phyloP scores from a whole-genome alignment of 805 yeast genomes.

The Tetrapisispora taiwanensis region DNA sequence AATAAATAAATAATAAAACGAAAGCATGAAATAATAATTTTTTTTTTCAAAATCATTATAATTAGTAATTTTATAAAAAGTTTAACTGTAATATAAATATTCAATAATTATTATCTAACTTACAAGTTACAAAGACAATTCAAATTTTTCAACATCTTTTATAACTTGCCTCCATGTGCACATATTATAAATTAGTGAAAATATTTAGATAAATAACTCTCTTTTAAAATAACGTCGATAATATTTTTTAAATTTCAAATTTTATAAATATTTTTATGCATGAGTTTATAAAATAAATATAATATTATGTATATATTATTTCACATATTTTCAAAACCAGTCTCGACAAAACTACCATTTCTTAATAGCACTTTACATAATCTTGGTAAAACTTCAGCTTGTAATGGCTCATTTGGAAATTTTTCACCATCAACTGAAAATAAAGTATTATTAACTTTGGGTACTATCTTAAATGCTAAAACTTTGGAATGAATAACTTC shows the following conservation, averaged over 20 bases:
- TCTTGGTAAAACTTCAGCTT: constrained; percentile 67
- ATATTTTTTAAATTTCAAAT: too few relatives aligned
- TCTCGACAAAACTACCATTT: constrained; percentile 49
- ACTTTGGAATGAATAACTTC: constrained; percentile 70
- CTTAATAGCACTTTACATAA: constrained; percentile 54
- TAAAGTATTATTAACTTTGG: constrained; percentile 40
- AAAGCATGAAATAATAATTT: too few relatives aligned
- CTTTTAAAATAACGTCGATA: too few relatives aligned
- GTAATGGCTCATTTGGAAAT: constrained; percentile 67
- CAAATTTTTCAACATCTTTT: too few relatives aligned
- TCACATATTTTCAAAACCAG: constrained; percentile 35
- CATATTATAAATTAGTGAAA: too few relatives aligned
- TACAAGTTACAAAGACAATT: too few relatives aligned
- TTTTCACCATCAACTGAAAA: constrained; percentile 86
- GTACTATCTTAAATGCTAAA: constrained; percentile 63
- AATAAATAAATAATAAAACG: neutral
- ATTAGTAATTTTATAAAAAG: too few relatives aligned
- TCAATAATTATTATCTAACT: too few relatives aligned
- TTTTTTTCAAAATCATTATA: too few relatives aligned
- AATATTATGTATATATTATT: neutral
- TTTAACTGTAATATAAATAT: too few relatives aligned
- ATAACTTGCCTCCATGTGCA: too few relatives aligned
- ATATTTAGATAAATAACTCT: too few relatives aligned
- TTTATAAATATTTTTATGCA: neutral
- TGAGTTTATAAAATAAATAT: neutral